Evolutionary conservation across 306 rosid genomes (phyloP).

Genomic region (Gastrolobium bilobum): DNA sequence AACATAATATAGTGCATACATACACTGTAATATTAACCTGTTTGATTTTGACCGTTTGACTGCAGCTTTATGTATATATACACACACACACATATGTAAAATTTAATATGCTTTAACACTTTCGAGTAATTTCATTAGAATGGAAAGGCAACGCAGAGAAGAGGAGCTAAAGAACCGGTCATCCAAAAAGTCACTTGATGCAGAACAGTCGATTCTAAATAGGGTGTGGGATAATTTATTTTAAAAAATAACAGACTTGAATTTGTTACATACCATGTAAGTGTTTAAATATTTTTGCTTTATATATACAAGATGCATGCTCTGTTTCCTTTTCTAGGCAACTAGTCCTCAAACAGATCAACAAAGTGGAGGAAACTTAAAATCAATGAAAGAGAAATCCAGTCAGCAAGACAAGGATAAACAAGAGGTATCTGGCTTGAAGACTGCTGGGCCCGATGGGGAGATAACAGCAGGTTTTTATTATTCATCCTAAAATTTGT

Average conservation of each 20-base stretch:
- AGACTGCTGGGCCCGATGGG: slow-evolving; percentile 70
- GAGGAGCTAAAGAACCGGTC: slow-evolving; percentile 68
- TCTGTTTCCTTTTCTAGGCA: slow-evolving; percentile 56
- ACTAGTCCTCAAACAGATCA: slow-evolving; percentile 70
- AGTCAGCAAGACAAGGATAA: slow-evolving; percentile 63
- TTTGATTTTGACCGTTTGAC: neutral
- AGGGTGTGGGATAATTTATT: slow-evolving; percentile 54
- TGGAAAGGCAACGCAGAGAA: slow-evolving; percentile 75
- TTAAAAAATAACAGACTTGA: slow-evolving; percentile 30
- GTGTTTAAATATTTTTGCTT: slow-evolving; percentile 25
- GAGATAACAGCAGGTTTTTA: slow-evolving; percentile 72
- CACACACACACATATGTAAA: neutral
- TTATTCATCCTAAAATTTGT: slow-evolving; percentile 42
- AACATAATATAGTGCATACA: neutral
- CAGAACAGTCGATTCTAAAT: slow-evolving; percentile 63
- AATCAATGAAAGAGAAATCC: slow-evolving; percentile 70
- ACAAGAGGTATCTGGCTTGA: slow-evolving; percentile 61
- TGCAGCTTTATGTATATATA: neutral
- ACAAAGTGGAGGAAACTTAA: slow-evolving; percentile 67
- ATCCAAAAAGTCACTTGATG: slow-evolving; percentile 59
- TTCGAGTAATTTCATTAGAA: slow-evolving; percentile 53
- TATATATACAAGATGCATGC: slow-evolving; percentile 27
- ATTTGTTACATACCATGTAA: slow-evolving; percentile 12
- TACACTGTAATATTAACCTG: neutral
- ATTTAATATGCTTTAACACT: slow-evolving; percentile 35